phyloP scores from a whole-genome alignment of 352 stramenopile species.

The Globisporangium lucens region DNA sequence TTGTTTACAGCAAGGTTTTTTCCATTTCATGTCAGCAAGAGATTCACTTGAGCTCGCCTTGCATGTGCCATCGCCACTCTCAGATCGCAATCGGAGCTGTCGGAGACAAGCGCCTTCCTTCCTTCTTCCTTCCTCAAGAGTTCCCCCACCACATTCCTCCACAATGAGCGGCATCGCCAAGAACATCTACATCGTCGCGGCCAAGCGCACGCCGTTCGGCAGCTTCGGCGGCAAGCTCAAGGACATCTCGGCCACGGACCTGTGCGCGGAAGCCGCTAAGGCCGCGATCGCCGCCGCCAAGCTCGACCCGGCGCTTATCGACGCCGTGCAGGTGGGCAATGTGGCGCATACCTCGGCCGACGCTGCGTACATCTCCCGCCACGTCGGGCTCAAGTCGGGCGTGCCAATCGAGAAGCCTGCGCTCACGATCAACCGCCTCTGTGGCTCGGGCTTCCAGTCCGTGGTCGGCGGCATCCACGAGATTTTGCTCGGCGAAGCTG shows the following conservation, averaged over 20 bases:
- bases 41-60: neutral
- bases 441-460: constrained; percentile 96
- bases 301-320: constrained; percentile 88
- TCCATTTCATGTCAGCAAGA: neutral
- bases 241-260: constrained; percentile 88
- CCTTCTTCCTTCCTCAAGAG: neutral
- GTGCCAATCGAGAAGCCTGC: constrained; percentile 88
- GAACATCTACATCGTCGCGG: constrained; percentile 94
- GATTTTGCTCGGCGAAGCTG: constrained; percentile 88
- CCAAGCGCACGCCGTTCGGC: constrained; percentile 95
- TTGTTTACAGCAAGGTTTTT: constrained; percentile 13
- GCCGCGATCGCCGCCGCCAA: constrained; percentile 73
- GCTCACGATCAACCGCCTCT: constrained; percentile 97
- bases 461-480: constrained; percentile 91
- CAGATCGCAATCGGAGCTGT: constrained; percentile 26
- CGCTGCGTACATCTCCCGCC: constrained; percentile 93
- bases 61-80: constrained; percentile 6
- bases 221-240: constrained; percentile 95
- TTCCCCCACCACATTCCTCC: neutral
- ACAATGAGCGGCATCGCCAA: constrained; percentile 52
- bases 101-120: constrained; percentile 9
- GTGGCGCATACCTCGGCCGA: constrained; percentile 94
- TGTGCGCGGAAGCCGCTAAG: constrained; percentile 85
- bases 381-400: constrained; percentile 92
- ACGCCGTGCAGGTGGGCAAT: constrained; percentile 95